Evolutionary conservation across 495 filamentous ascomycete species (phyloP), one percentile per base, ranked within the genome.

Genomic region (Staphylotrichum longicolle): DNA sequence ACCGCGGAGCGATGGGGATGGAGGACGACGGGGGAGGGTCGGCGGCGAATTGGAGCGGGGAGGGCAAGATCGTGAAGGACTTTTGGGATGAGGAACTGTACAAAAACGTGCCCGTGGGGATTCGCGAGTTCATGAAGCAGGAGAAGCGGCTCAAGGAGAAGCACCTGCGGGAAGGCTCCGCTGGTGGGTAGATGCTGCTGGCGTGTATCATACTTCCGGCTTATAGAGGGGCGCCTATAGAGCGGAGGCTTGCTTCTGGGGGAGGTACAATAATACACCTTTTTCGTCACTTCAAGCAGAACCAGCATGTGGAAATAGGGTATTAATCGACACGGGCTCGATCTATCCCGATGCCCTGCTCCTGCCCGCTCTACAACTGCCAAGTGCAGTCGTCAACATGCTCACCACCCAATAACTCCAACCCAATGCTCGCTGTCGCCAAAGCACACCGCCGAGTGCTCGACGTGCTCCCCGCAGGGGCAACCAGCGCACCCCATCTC

Each of bases 81-180:
- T 69, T 78, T 7, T 82, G 75, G 71, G 78, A 82, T 57, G 82
- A 83, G 37, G 85, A 90, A 56, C 64, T 96, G 54, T 96, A 95
- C 71, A 84, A 83, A 57, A 86, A 85, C 64, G 85, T 98, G 46
- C 93, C 95, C 1, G 89, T 98, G 27, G 95, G 94, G 6, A 96
- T 98, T 63, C 82, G 89, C 58, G 94, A 95, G 72, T 98, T 98
- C 74, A 98, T 98, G 93, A 90, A 88, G 78, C 91, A 87, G 52
- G 94, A 98, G 80, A 98, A 97, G 83, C 87, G 77, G 73, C 75
- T 98, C 62, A 91, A 91, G 72, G 81, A 88, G 75, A 90, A 84
- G 74, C 87, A 90, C 69, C 69, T 61, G 62, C 67, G 69, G 46
- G 78, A 81, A 55, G 73, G 74, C 8, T 76, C 75, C 27, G 47